Evolutionary conservation across 2,329 filamentous ascomycete species (phyloP), one percentile per base, ranked within the genome.

Genomic region (Dothistroma pini): DNA sequence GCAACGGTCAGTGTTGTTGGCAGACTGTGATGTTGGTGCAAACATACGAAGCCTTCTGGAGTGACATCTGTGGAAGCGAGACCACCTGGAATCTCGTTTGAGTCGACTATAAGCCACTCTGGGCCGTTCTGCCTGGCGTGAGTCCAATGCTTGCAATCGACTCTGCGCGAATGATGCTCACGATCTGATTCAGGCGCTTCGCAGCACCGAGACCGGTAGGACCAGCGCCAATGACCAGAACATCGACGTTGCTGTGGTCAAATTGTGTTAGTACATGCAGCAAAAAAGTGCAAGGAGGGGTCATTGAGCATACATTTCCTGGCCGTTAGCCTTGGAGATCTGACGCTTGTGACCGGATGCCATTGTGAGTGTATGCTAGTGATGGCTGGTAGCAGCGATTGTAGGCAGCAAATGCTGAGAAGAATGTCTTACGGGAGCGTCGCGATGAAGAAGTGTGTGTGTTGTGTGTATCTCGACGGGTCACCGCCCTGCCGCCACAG

Each of bases 151-250:
- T 32, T 16, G 34, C 31, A n/a, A 0, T 14, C 29, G 29, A 21
- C 25, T 44, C 2, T 44, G 41, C 34, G 14, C 21, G 47, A 21
- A 21, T 6, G 49, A 8, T 34, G 49, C 88, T 70, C 83, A 97
- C 95, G 75, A 97, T 88, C 80, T 99, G 95, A 80, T 97, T 89
- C 69, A 99, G 86, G 76, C 95, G 91, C 84, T 99, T 99, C 72
- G 95, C 95, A 76, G 95, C 95, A 84, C 95, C 95, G 71, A 97
- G 86, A 80, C 95, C 95, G 75, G 95, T 97, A 72, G 95, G 95
- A 75, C 95, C 95, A 80, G 93, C 93, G 75, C 95, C 95, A 82
- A 97, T 97, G 79, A 99, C 88, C 76, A 99, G 91, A 71, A 99
- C 89, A 80, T 99, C 95, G 77, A 97, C 91, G 74, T 91, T 88